Conservation (phyloP, 371 early-diverging fungal genomes). For the Mucor lusitanicus region DNA sequence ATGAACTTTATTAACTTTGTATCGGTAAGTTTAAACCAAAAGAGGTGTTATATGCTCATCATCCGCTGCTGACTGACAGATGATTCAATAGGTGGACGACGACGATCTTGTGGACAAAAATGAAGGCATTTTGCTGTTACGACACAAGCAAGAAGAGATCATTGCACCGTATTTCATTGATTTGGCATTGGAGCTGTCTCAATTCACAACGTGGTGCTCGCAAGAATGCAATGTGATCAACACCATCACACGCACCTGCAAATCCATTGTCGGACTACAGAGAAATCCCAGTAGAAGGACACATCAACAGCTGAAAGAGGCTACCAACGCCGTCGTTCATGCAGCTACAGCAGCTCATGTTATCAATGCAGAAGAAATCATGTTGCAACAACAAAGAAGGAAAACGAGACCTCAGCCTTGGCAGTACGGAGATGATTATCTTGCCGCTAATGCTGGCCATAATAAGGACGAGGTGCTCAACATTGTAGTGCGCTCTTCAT, state of each 20-base stretch:
- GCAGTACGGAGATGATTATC: constrained; percentile 18
- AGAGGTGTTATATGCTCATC: background rate
- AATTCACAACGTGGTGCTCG: constrained; percentile 23
- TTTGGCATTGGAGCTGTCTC: constrained; percentile 30
- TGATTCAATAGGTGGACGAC: background rate
- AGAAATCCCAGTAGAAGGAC: background rate
- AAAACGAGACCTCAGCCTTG: constrained; percentile 17
- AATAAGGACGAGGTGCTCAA: constrained; percentile 4
- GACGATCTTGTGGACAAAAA: background rate
- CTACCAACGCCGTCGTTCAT: background rate
- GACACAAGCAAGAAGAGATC: constrained; percentile 23
- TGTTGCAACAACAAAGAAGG: constrained; percentile 8
- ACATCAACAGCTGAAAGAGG: background rate
- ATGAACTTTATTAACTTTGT: constrained; percentile 37
- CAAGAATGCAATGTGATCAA: constrained; percentile 15
- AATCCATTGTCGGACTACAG: constrained; percentile 8
- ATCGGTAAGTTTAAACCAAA: constrained; percentile 23
- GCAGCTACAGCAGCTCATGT: background rate
- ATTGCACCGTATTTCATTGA: constrained; percentile 29
- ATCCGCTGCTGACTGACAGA: background rate
- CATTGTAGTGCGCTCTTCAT: constrained; percentile 2
- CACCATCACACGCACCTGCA: constrained; percentile 17
- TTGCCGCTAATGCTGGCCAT: background rate
- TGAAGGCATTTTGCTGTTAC: constrained; percentile 3
- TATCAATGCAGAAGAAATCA: constrained; percentile 4